These are phyloP conservation scores for Ceriops decandra DNA, from an alignment of 345 rosid species.

Conservation along the genomic window DNA sequence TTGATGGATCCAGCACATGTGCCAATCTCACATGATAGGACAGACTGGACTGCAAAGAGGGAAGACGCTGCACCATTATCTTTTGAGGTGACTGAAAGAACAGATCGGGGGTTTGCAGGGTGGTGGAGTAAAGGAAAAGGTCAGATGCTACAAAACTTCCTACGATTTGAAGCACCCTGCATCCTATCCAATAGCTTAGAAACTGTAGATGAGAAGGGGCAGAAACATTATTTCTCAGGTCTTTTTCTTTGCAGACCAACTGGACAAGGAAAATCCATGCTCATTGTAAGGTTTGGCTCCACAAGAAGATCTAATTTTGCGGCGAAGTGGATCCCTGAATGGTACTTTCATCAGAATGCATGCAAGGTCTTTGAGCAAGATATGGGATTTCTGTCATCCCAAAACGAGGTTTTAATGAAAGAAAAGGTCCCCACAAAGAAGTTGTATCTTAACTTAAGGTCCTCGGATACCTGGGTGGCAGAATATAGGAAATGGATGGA, in stretches of 20 bases:
- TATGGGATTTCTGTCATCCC: constrained; percentile 92
- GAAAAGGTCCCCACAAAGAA: constrained; percentile 85
- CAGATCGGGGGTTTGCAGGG: constrained; percentile 78
- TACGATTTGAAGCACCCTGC: constrained; percentile 79
- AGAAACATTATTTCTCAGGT: constrained; percentile 63
- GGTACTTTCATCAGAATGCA: constrained; percentile 87
- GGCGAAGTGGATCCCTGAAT: constrained; percentile 50
- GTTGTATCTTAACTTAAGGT: constrained; percentile 64
- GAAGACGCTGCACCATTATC: constrained; percentile 81
- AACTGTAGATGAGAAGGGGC: constrained; percentile 54
- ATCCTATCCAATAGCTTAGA: constrained; percentile 74
- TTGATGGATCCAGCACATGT: constrained; percentile 98
- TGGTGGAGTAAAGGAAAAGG: constrained; percentile 84
- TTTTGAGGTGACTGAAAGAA: constrained; percentile 69
- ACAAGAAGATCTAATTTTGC: constrained; percentile 53
- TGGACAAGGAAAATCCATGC: constrained; percentile 96
- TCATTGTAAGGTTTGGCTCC: constrained; percentile 76
- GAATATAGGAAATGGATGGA: constrained; percentile 99
- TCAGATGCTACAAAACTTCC: constrained; percentile 39
- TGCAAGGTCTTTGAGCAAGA: constrained; percentile 90
- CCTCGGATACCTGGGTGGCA: constrained; percentile 86
- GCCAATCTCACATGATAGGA: constrained; percentile 88
- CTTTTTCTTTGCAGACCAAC: constrained; percentile 91
- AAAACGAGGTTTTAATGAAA: constrained; percentile 70
- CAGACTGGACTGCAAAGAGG: constrained; percentile 80